phyloP scores from a whole-genome alignment of 2,329 filamentous ascomycete genomes.

The Fusarium napiforme region DNA sequence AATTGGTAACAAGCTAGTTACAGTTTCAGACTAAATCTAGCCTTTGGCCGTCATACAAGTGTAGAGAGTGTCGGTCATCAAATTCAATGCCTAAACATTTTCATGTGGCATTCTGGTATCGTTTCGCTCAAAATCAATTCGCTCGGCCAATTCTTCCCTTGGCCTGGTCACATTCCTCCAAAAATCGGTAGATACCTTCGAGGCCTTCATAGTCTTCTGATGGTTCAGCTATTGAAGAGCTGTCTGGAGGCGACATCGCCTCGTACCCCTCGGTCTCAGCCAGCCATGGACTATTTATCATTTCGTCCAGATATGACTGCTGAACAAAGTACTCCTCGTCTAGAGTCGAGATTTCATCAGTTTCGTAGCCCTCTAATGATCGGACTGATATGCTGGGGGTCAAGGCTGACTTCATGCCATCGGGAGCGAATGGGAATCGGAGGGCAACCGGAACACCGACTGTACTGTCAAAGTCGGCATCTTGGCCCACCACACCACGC shows the following conservation, averaged over 20 bases:
- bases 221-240: conserved; percentile 57
- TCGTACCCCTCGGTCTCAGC: conserved; percentile 61
- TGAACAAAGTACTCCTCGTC: conserved; percentile 51
- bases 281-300: conserved; percentile 61
- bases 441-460: conserved; percentile 79
- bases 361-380: conserved; percentile 56
- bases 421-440: conserved; percentile 86
- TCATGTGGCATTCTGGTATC: conserved; percentile 32
- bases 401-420: conserved; percentile 51
- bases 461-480: conserved; percentile 75
- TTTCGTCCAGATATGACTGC: conserved; percentile 56
- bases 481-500: conserved; percentile 81
- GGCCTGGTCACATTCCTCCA: conserved; percentile 66
- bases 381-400: conserved; percentile 62
- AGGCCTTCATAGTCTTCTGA: conserved; percentile 65
- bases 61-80: conserved; percentile 44
- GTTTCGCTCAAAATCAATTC: conserved; percentile 33
- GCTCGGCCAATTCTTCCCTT: conserved; percentile 48
- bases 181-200: conserved; percentile 67
- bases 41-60: conserved; percentile 27
- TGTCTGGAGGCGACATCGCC: conserved; percentile 61
- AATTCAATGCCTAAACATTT: conserved; percentile 22
- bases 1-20: conserved; percentile 37
- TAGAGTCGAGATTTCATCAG: conserved; percentile 52
- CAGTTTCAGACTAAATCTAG: conserved; percentile 26